Percentiles rank a stretch among this genome's conserved stretches.
Evolutionary conservation across 23 red algal species (phyloP).

Genomic region (Cyanidiococcus yangmingshanensis): DNA sequence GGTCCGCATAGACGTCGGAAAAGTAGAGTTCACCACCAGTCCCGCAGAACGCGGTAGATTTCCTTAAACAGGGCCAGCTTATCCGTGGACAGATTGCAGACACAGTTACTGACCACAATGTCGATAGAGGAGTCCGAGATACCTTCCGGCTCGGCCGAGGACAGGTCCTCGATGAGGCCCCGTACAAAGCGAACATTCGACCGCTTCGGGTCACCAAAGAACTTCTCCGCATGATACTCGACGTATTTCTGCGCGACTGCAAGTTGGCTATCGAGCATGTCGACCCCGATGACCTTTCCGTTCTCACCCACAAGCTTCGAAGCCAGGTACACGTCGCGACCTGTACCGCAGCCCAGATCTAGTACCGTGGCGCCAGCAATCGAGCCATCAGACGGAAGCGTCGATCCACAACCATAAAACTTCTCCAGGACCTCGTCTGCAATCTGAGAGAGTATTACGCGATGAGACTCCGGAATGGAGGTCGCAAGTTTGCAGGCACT

Average conservation of each 20-base stretch:
- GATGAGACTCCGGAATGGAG: conserved; percentile 38
- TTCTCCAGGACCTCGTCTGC: conserved; percentile 48
- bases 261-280: conserved; percentile 61
- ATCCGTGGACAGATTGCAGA: conserved; percentile 61
- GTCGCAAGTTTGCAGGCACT: conserved; percentile 57
- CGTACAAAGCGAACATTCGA: conserved; percentile 48
- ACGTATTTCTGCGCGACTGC: conserved; percentile 45
- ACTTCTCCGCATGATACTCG: conserved; percentile 49
- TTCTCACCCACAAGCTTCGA: conserved; percentile 54
- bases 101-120: conserved; percentile 76
- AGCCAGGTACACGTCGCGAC: conserved; percentile 65
- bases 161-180: conserved; percentile 64
- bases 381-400: conserved; percentile 36
- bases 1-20: conserved; percentile 71
- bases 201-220: conserved; percentile 28
- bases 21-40: conserved; percentile 88
- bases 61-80: conserved; percentile 59
- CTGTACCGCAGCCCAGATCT: conserved; percentile 81
- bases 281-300: conserved; percentile 61
- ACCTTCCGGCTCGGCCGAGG: conserved; percentile 17
- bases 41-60: conserved; percentile 40
- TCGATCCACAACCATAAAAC: conserved; percentile 76
- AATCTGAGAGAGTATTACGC: conserved; percentile 30
- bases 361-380: conserved; percentile 36
- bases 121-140: conserved; percentile 61